These are phyloP conservation scores for Leccinum subgranulosum DNA, from an alignment of 768 basidiomycete species.

Conservation along the genomic window DNA sequence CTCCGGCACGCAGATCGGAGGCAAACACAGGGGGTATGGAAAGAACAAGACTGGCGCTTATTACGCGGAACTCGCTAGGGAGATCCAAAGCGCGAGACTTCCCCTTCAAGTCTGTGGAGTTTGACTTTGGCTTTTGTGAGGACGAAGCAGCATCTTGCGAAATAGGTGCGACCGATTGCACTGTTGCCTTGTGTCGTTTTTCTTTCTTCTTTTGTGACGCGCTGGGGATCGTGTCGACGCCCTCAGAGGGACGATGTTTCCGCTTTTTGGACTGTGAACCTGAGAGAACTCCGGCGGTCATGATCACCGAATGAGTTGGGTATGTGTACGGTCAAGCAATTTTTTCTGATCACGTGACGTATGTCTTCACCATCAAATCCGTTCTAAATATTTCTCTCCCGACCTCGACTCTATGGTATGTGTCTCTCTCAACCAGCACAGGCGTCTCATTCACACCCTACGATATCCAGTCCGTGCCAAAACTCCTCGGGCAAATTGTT, in stretches of 20 bases:
- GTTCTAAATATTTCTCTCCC: not conserved
- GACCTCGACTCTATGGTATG: slow-evolving; percentile 22
- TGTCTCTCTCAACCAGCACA: not conserved
- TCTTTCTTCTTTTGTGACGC: slow-evolving; percentile 36
- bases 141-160: slow-evolving; percentile 8
- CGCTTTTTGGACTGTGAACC: slow-evolving; percentile 44
- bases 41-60: slow-evolving; percentile 65
- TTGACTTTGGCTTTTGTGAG: slow-evolving; percentile 18
- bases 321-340: not conserved
- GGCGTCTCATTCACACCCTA: not conserved
- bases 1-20: slow-evolving; percentile 66
- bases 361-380: not conserved
- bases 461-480: slow-evolving; percentile 66
- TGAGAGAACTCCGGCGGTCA: slow-evolving; percentile 5
- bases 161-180: not conserved
- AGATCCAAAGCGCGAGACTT: slow-evolving; percentile 34
- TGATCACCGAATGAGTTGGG: not conserved
- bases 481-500: slow-evolving; percentile 73
- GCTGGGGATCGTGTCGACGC: slow-evolving; percentile 15
- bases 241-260: slow-evolving; percentile 37
- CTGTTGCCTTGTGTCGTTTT: slow-evolving; percentile 24
- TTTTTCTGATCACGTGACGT: slow-evolving; percentile 23
- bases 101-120: slow-evolving; percentile 33
- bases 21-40: slow-evolving; percentile 83
- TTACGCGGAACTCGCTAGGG: slow-evolving; percentile 53